These are phyloP conservation scores for Zizania latifolia DNA, from an alignment of 176 grass and related monocot genomes.

Conservation along the genomic window DNA sequence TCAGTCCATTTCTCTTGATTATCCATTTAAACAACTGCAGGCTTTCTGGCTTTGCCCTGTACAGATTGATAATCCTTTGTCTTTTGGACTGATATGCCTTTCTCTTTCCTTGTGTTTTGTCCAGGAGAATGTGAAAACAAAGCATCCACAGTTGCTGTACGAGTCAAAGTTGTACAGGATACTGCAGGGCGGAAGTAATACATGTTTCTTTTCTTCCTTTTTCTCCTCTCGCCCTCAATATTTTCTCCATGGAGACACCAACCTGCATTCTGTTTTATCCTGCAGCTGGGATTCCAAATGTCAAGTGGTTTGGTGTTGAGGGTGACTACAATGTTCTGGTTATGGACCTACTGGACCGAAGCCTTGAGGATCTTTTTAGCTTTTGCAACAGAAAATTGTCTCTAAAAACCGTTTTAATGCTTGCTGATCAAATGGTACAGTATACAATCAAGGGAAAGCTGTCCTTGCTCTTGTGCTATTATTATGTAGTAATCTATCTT, in stretches of 20 bases:
- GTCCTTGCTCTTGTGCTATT: not conserved
- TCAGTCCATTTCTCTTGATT: conserved; percentile 21
- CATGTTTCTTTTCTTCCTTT: not conserved
- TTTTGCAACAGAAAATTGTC: conserved; percentile 88
- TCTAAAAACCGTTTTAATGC: conserved; percentile 90
- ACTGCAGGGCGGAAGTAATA: conserved; percentile 94
- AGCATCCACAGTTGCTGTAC: conserved; percentile 89
- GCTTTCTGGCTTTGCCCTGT: conserved; percentile 24
- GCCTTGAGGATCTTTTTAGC: conserved; percentile 84
- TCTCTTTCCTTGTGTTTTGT: conserved; percentile 29
- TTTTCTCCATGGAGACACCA: not conserved
- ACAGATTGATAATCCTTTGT: not conserved
- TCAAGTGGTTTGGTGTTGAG: conserved; percentile 90
- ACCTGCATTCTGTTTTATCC: conserved; percentile 11
- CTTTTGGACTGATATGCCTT: not conserved
- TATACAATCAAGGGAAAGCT: not conserved
- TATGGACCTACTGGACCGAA: conserved; percentile 79
- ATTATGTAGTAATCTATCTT: conserved; percentile 4
- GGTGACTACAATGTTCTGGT: conserved; percentile 95
- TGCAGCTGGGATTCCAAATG: conserved; percentile 75
- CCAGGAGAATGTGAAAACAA: conserved; percentile 88
- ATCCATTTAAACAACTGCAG: conserved; percentile 18
- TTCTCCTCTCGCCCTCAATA: not conserved
- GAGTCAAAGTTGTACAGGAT: conserved; percentile 88
- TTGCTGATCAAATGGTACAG: conserved; percentile 86